Base-by-base conservation (phyloP, 1,139 yeast species). In the Arxiozyma slooffiae region DNA sequence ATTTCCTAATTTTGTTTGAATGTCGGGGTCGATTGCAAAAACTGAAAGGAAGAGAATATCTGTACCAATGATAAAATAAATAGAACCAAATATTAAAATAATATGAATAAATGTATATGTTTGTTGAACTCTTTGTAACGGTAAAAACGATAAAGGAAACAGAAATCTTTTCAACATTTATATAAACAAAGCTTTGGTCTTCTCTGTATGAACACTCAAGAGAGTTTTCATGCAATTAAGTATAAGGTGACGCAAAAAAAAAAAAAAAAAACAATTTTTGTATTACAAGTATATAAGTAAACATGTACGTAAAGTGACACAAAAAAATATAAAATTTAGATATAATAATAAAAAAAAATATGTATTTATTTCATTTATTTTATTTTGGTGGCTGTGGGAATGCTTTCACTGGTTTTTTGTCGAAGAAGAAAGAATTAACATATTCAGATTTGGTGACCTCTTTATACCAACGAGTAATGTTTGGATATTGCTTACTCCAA, bases 401-500 rank as follows among this genome's bases (percentile, higher is more conserved):
- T 4, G 44, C 26, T 9, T 76, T 85, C 55, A 72, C 72, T 73
- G 79, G 77, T 67, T 77, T 64, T 62, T 75, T 73, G 59, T 72
- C 75, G 51, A 66, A 63, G 59, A 67, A 72, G 61, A 66, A 66
- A 52, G 66, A 70, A 58, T 70, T 71, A 61, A 84, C 71, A 67
- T 77, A 71, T 57, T 79, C 79, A 61, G 79, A 75, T 57, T 76
- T 68, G 62, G 70, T 70, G 54, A 87, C 72, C 51, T 94, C 84
- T 66, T 74, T 75, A 78, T 75, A 86, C 95, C 95, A 88, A 76
- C 95, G 82, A 71, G 80, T 72, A 66, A 79, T 66, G 65, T 77
- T 76, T 58, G 95, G 95, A 78, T 80, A 79, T 55, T 74, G 61
- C 60, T 75, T 71, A 72, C 87, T 81, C 87, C 88, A 86, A 64